Evolutionary conservation across 2,329 filamentous ascomycete species (phyloP), one percentile per base, ranked within the genome.

Genomic region (Dactylella cylindrospora): DNA sequence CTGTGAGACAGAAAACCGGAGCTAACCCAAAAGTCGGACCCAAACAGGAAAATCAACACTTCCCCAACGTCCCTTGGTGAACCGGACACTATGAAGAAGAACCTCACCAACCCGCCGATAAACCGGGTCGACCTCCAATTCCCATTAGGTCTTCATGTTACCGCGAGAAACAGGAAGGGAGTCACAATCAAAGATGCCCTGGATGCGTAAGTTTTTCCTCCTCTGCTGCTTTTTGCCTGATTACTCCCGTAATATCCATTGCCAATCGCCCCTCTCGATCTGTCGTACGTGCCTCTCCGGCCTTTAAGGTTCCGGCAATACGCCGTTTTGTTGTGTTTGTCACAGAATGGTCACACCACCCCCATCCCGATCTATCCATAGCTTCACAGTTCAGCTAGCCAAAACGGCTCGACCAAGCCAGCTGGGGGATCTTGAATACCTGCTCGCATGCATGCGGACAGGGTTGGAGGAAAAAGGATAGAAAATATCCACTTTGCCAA

Each of bases 131-230:
- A 95, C 75, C 80, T 97, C 39, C 84, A 90, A 75, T 95, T 95
- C 79, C 88, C 88, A 12, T 78, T 94, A 47, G 91, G 91, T 45
- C 81, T 93, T 52, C 84, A 91, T 71, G 87, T 96, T 67, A 88
- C 86, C 25, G 91, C 90, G 71, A 83, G 91, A 71, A 97, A 96
- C 76, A 77, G 90, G 70, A 91, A 90, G 75, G 91, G 91, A 53
- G 90, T 97, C 68, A 97, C 91, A 54, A 91, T 97, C 79, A 96
- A 96, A 79, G 91, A 97, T 75, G 90, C 90, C 57, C 73, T 95
- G 73, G 90, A 96, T 74, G 91, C 25, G 57, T 62, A 54, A 62
- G 57, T 62, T 41, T 10, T 2, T 31, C 26, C 28, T 39, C 8
- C 13, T 20, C 15, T 36, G n/a, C 3, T 6, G 4, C n/a, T 3